Evolutionary conservation across 1,139 yeast genomes (phyloP), one percentile per base, ranked within the genome.

Genomic region (Zygotorulaspora mrakii): DNA sequence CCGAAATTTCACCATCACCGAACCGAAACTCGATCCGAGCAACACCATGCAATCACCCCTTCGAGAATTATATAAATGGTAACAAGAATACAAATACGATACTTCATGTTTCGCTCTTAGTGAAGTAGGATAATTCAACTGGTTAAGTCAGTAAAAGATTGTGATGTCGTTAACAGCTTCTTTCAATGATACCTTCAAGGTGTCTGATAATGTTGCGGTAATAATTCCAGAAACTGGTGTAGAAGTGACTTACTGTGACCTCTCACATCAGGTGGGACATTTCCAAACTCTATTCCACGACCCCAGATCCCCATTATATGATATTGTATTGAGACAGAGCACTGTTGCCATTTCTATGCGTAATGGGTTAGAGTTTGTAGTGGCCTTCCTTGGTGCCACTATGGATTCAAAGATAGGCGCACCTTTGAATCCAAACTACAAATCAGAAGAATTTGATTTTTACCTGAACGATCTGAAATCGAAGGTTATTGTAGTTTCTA

Each of bases 351-450:
- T 80, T 28, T 69, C 82, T 0, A 61, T 80, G 44, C 77, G 79
- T 23, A 80, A 80, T 55, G 66, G 74, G 4, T 54, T 79, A 24
- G 86, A 79, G 51, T 73, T 78, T 39, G 69, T 74, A 2, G 69
- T 70, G 6, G 64, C 74, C 1, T 80, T 78, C 52, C 58, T 79
- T 14, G 80, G 76, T 1, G 65, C 72, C 14, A 74, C 82, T 1
- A 69, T 73, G 48, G 70, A 75, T 17, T 72, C 77, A 0, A 67
- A 72, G 50, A 66, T 79, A 31, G 82, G 81, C 14, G 82, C 84
- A 3, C 87, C 87, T 3, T 63, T 80, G 54, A 80, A 80, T 53
- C 73, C 84, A 10, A 70, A 70, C 40, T 79, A 78, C 59, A 77
- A 73, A 53, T 71, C 74, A 50, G 52, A 64, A 24, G 87, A 80